phyloP scores from a whole-genome alignment of 129 eudicot species.

The Erigeron canadensis region DNA sequence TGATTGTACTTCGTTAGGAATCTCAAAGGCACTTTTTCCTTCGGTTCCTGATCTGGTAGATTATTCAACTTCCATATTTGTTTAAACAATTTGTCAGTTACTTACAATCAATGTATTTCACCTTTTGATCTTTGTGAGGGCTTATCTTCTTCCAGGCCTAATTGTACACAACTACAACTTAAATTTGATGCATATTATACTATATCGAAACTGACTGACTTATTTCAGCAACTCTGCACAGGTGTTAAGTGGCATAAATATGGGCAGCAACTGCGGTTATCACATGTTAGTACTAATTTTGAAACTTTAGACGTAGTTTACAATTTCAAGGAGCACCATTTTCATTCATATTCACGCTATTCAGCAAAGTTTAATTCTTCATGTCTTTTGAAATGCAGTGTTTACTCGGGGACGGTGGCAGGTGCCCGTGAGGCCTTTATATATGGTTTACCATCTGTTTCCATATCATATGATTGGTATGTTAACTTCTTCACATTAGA shows the following conservation, averaged over 20 bases:
- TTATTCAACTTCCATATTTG: background rate
- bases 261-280: slow-evolving; percentile 91
- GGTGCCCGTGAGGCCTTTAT: slow-evolving; percentile 97
- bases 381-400: slow-evolving; percentile 42
- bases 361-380: background rate
- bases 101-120: too few species aligned
- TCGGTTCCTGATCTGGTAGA: slow-evolving; percentile 80
- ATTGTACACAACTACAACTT: background rate
- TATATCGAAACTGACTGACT: background rate
- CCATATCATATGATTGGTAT: slow-evolving; percentile 88
- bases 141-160: too few species aligned
- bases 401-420: slow-evolving; percentile 93
- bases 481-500: slow-evolving; percentile 4
- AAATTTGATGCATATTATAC: background rate
- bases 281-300: slow-evolving; percentile 64
- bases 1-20: slow-evolving; percentile 85
- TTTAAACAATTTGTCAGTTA: too few species aligned
- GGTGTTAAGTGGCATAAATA: slow-evolving; percentile 95
- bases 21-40: slow-evolving; percentile 73
- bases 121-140: too few species aligned
- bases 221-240: slow-evolving; percentile 26
- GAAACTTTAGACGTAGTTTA: background rate
- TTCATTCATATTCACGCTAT: too few species aligned
- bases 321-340: background rate
- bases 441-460: slow-evolving; percentile 66